Evolutionary conservation across 2,329 filamentous ascomycete species (phyloP).

Genomic region (Ampelomyces quisqualis): DNA sequence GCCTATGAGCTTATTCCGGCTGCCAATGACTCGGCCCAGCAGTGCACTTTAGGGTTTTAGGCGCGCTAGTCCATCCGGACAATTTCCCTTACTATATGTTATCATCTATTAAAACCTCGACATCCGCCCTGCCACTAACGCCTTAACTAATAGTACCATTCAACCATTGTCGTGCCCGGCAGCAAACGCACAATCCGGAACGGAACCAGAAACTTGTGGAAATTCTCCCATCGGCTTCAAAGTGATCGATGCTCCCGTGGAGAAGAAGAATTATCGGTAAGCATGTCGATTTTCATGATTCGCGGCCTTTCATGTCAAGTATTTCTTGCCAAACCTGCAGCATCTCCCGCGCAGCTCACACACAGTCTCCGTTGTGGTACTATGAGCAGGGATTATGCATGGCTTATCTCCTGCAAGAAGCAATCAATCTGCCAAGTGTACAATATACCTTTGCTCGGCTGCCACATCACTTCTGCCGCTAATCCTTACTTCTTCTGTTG

Average conservation of each 20-base stretch:
- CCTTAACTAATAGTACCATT: conserved; percentile 34
- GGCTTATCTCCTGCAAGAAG: conserved; percentile 18
- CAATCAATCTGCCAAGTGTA: conserved; percentile 21
- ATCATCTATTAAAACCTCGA: conserved; percentile 38
- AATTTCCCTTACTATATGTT: conserved; percentile 41
- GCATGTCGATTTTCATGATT: conserved; percentile 11
- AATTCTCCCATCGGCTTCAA: conserved; percentile 25
- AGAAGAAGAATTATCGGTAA: conserved; percentile 38
- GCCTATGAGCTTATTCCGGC: conserved; percentile 37
- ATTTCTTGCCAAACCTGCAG: conserved; percentile 4
- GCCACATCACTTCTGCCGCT: conserved; percentile 7
- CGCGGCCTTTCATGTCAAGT: conserved; percentile 3
- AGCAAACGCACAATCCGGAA: background rate
- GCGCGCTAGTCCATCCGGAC: conserved; percentile 37
- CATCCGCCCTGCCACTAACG: conserved; percentile 9
- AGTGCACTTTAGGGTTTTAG: conserved; percentile 39
- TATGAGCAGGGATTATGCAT: conserved; percentile 18
- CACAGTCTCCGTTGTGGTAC: conserved; percentile 9
- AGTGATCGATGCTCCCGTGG: conserved; percentile 30
- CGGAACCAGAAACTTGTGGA: background rate
- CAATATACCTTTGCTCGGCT: conserved; percentile 14
- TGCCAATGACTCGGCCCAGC: conserved; percentile 29
- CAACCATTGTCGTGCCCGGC: conserved; percentile 35
- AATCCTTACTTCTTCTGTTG: conserved; percentile 3
- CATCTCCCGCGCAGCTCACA: conserved; percentile 8